Percentiles rank a stretch among this genome's conserved stretches.
phyloP scores from a whole-genome alignment of 2,329 filamentous ascomycete genomes.

The Graphilbum sp. region DNA sequence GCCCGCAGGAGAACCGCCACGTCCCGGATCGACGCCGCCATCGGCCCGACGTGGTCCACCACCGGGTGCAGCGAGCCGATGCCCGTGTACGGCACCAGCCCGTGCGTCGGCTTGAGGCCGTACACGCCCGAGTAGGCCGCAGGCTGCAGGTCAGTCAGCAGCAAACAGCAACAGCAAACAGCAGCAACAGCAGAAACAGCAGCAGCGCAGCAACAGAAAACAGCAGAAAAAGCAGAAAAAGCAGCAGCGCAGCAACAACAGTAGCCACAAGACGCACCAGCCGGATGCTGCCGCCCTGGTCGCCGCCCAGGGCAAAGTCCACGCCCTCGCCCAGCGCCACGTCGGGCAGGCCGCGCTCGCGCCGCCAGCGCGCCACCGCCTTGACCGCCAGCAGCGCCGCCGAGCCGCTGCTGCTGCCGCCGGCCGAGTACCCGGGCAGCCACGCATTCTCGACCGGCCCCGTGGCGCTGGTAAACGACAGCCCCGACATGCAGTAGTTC shows the following conservation, averaged over 20 bases:
- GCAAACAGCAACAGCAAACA: background rate
- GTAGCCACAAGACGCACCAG: slow-evolving; percentile 20
- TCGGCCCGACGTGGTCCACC: slow-evolving; percentile 27
- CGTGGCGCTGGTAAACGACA: slow-evolving; percentile 50
- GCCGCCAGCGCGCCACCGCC: slow-evolving; percentile 4
- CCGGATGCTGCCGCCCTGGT: slow-evolving; percentile 58
- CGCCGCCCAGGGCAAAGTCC: slow-evolving; percentile 31
- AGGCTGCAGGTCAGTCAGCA: slow-evolving; percentile 8
- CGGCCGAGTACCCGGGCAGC: slow-evolving; percentile 56
- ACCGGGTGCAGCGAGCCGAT: slow-evolving; percentile 21
- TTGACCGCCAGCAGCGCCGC: slow-evolving; percentile 23
- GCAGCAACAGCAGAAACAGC: no score
- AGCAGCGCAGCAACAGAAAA: no score
- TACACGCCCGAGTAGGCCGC: slow-evolving; percentile 22
- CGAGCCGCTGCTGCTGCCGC: slow-evolving; percentile 59
- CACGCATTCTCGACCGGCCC: slow-evolving; percentile 60
- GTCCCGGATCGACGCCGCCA: slow-evolving; percentile 23
- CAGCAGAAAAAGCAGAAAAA: no score
- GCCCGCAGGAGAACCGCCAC: slow-evolving; percentile 20
- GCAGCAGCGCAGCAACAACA: no score
- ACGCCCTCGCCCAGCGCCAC: slow-evolving; percentile 20
- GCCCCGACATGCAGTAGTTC: slow-evolving; percentile 37
- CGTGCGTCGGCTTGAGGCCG: slow-evolving; percentile 28
- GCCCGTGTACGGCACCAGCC: slow-evolving; percentile 30
- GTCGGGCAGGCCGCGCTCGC: slow-evolving; percentile 41